Base-by-base conservation (phyloP, 257 asterid genomes). In the Solanum medicagineum region DNA sequence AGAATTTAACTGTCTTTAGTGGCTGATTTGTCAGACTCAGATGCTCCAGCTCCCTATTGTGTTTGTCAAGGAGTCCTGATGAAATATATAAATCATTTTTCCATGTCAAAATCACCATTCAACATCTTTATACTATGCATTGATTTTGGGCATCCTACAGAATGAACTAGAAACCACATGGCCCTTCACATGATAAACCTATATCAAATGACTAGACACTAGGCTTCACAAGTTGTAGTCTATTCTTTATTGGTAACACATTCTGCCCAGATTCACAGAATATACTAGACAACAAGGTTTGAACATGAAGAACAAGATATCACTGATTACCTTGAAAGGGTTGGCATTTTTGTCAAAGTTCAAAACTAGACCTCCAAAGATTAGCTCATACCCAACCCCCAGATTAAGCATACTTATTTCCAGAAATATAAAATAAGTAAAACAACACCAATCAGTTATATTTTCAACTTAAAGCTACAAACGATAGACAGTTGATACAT, bases 21-120 rank as follows among this genome's bases (percentile, higher is more conserved):
- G 97, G 98, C 81, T 92, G 98, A 26, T 91, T 86, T n/a, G 86
- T 85, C 88, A 94, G 88, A 54, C 89, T 87, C 86, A 94, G 74
- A 68, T 87, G 91, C 75, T 93, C 93, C 84, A 93, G 84, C 86
- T 94, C 98, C 87, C 87, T 89, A 55, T 91, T 90, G 81, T 92
- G 95, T 86, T 88, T 91, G 73, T 81, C 79, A 65, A 87, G 95
- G 85, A 93, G 90, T 80, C 91, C 98, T 94, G 79, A 44, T 51
- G 85, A 42, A 63, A 85, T 40, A 36, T 59, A 53, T 53, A 77
- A 77, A 77, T 24, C 45, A 77, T 26, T 29, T 77, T 54, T 60
- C 63, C 32, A 53, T 71, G 81, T 57, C 44, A 57, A 84, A 83
- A 47, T 24, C 55, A 51, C 47, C 82, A 16, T 53, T 20, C 42